Evolutionary conservation across 1,139 yeast genomes (phyloP), one percentile per base, ranked within the genome.

Genomic region (Candida mesenterica): DNA sequence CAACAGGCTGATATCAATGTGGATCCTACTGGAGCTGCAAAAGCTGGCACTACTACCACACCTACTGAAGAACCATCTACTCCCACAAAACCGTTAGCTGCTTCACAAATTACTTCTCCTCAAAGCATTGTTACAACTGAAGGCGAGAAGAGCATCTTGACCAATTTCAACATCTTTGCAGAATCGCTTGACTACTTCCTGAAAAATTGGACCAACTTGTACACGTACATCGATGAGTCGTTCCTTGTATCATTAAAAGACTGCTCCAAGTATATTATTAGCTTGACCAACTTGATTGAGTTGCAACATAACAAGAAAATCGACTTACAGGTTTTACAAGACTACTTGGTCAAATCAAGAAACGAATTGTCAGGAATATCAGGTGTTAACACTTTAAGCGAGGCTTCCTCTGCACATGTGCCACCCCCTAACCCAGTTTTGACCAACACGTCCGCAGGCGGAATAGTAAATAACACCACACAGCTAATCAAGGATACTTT

Each of bases 271-370:
- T 92, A 89, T 52, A 82, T 90, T 34, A 72, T 76, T 28, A 79
- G 92, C 22, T 71, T 92, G 48, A 85, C 88, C 47, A 77, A 75
- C 41, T 65, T 90, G 44, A 76, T 92, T 40, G 90, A 85, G 53
- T 71, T 86, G 37, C 88, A 92, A 45, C 98, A 92, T 53, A 92
- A 88, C 54, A 90, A 90, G 57, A 90, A 86, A 48, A 76, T 90
- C 27, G 98, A 92, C 57, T 79, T 84, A 50, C 97, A 92, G 53
- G 95, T 86, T 32, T 68, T 92, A 34, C 77, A 79, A 30, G 95
- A 85, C 38, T 90, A 90, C 55, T 66, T 89, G 37, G 68, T 72
- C 30, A 84, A 86, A 52, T 79, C 95, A 0, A 72, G 75, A 38
- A 61, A 62, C 22, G 97, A 92, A 46, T 77, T 82, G 43, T 86